A percentile compares a stretch with the other conserved stretches of the same genome.
phyloP scores from a whole-genome alignment of 208 protist genomes.

The Naegleria lovaniensis region DNA sequence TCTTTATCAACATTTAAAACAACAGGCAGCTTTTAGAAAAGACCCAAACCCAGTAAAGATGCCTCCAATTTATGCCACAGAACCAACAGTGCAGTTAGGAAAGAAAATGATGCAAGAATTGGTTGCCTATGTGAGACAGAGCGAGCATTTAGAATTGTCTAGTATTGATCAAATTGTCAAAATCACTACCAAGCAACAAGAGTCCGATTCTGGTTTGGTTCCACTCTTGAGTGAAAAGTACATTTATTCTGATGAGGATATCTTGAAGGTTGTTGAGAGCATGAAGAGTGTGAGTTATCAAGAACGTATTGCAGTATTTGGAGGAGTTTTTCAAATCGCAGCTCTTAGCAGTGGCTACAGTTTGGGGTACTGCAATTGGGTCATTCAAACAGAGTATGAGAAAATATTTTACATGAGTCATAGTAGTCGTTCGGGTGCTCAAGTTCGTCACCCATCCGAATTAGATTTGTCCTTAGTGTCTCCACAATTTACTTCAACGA shows the following conservation, averaged over 20 bases:
- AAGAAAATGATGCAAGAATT: constrained; percentile 14
- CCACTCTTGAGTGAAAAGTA: background rate
- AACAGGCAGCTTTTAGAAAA: background rate
- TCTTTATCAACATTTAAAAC: background rate
- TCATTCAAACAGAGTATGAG: constrained; percentile 12
- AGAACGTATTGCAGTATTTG: background rate
- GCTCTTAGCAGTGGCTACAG: background rate
- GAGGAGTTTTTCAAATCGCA: background rate
- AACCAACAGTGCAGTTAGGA: constrained; percentile 22
- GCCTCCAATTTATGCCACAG: background rate
- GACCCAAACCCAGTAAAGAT: background rate
- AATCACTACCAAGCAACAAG: background rate
- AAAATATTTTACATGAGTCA: constrained; percentile 11
- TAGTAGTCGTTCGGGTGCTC: background rate
- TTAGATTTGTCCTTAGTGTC: background rate
- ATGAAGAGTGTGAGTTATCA: background rate
- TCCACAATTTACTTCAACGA: background rate
- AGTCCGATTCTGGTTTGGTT: background rate
- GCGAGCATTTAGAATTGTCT: background rate
- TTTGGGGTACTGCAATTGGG: constrained; percentile 7
- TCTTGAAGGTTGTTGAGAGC: background rate
- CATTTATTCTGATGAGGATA: background rate
- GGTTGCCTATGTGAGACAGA: background rate
- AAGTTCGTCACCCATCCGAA: background rate
- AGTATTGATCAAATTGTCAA: background rate